phyloP scores from a whole-genome alignment of 1,284 basidiomycete species.

The Ceratobasidium sp. region DNA sequence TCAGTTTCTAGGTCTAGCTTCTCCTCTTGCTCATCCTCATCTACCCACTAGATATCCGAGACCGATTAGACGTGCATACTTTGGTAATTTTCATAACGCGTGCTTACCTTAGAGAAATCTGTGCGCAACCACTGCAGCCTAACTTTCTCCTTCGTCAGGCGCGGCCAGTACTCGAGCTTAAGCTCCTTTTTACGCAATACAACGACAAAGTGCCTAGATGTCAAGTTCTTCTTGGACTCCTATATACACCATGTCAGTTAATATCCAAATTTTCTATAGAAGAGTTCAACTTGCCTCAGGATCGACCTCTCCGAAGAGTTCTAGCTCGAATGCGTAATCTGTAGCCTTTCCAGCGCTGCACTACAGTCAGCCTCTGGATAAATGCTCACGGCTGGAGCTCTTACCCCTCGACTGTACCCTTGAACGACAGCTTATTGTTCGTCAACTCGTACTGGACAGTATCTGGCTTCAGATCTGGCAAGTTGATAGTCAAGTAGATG shows the following conservation, averaged over 20 bases:
- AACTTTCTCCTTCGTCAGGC: slow-evolving; percentile 86
- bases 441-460: slow-evolving; percentile 73
- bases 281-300: slow-evolving; percentile 67
- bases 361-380: not conserved
- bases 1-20: slow-evolving; percentile 60
- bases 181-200: slow-evolving; percentile 83
- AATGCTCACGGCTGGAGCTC: slow-evolving; percentile 59
- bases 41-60: slow-evolving; percentile 70
- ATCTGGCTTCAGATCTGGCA: slow-evolving; percentile 77
- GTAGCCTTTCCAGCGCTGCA: not conserved
- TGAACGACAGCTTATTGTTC: slow-evolving; percentile 71
- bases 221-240: slow-evolving; percentile 72
- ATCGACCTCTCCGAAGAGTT: slow-evolving; percentile 77
- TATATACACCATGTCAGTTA: slow-evolving; percentile 51
- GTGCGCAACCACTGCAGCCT: slow-evolving; percentile 86
- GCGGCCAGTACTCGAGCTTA: slow-evolving; percentile 85
- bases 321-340: slow-evolving; percentile 77
- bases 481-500: slow-evolving; percentile 84
- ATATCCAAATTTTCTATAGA: not conserved
- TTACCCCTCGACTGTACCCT: slow-evolving; percentile 68
- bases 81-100: not conserved
- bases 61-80: slow-evolving; percentile 42
- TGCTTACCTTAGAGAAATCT: slow-evolving; percentile 78
- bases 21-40: slow-evolving; percentile 93
- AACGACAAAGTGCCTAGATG: slow-evolving; percentile 71